A percentile compares a stretch with the other conserved stretches of the same genome.
phyloP scores from a whole-genome alignment of 148 eudicot genomes.

The Vaccinium macrocarpon region DNA sequence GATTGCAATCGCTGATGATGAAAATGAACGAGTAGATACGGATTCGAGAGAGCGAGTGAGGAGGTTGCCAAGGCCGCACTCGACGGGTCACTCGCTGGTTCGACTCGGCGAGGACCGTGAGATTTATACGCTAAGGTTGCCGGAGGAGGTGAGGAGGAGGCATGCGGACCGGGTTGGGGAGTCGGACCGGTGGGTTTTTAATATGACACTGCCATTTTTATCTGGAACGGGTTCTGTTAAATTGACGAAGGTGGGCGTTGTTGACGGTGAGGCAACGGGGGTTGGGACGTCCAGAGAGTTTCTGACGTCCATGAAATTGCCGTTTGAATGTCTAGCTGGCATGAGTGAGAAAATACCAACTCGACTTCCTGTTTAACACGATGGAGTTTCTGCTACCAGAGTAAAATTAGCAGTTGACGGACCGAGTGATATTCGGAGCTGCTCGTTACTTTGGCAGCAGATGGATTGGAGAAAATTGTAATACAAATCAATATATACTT shows the following conservation, averaged over 20 bases:
- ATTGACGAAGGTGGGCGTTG: not conserved
- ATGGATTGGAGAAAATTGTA: too few relatives aligned
- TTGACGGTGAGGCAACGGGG: not conserved
- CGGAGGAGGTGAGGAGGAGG: too few relatives aligned
- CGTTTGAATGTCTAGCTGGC: not conserved
- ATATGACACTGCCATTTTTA: constrained; percentile 8
- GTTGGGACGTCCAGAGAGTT: not conserved
- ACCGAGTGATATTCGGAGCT: not conserved
- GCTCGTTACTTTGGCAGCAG: not conserved
- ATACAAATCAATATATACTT: too few relatives aligned
- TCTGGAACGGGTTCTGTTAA: not conserved
- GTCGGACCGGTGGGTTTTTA: too few relatives aligned
- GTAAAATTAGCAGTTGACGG: too few relatives aligned
- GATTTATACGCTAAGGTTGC: not conserved
- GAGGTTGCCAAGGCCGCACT: constrained; percentile 22
- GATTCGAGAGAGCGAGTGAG: not conserved
- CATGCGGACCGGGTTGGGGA: too few relatives aligned
- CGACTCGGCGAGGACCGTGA: constrained; percentile 30
- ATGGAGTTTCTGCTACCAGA: not conserved
- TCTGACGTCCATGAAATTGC: not conserved
- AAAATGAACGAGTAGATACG: constrained; percentile 6
- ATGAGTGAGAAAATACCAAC: not conserved
- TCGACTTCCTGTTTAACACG: not conserved
- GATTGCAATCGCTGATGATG: not conserved
- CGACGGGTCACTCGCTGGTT: constrained; percentile 49